Conservation (phyloP, 352 stramenopile species). For the Phytophthora gonapodyides region DNA sequence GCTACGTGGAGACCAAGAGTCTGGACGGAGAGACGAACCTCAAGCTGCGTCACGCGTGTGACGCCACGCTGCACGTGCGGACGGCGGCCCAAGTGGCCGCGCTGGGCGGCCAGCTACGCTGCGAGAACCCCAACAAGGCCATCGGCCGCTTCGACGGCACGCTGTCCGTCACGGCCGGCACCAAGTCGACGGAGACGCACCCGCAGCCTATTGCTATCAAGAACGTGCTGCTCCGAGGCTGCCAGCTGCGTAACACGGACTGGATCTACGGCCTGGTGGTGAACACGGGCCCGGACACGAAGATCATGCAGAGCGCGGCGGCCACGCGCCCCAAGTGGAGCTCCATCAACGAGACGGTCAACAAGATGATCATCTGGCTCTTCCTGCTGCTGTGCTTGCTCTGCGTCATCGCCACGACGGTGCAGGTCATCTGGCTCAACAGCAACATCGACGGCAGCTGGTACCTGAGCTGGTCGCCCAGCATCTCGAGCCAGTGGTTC, state of each 20-base stretch:
- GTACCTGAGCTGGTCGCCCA: conserved; percentile 58
- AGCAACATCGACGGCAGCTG: conserved; percentile 50
- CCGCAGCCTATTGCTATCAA: conserved; percentile 76
- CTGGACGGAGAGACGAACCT: conserved; percentile 92
- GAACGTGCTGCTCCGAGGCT: conserved; percentile 90
- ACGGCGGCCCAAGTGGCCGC: conserved; percentile 41
- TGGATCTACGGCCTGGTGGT: conserved; percentile 90
- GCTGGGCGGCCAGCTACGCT: conserved; percentile 59
- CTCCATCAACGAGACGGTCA: conserved; percentile 81
- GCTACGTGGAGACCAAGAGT: conserved; percentile 89
- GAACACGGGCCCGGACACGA: conserved; percentile 86
- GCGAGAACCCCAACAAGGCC: conserved; percentile 79
- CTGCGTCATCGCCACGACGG: conserved; percentile 58
- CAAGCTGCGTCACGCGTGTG: conserved; percentile 79
- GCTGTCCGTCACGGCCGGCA: conserved; percentile 42
- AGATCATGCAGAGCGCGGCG: conserved; percentile 83
- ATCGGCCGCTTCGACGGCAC: conserved; percentile 83
- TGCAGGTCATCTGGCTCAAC: conserved; percentile 68
- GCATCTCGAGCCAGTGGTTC: conserved; percentile 67
- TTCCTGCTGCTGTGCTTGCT: conserved; percentile 68
- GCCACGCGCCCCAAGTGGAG: conserved; percentile 75
- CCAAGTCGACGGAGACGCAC: conserved; percentile 28
- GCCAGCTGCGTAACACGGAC: conserved; percentile 87
- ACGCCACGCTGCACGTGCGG: conserved; percentile 56
- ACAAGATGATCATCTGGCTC: conserved; percentile 81